These are phyloP conservation scores for Trichoderma hamatum DNA, from an alignment of 2,329 filamentous ascomycete species.

Conservation along the genomic window DNA sequence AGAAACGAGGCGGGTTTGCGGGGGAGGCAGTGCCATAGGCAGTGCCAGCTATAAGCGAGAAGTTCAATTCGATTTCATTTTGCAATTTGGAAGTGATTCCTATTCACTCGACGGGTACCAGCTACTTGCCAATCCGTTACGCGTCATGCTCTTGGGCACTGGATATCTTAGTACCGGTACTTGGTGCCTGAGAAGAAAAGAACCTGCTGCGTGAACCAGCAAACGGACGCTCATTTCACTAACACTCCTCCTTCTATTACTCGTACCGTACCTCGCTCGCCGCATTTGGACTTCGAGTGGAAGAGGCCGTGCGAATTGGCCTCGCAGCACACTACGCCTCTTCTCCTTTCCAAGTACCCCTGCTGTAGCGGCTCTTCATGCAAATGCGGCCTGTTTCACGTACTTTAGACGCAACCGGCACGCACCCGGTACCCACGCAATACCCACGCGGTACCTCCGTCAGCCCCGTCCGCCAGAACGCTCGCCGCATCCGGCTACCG, in stretches of 20 bases:
- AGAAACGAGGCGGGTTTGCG: background rate
- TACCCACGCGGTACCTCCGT: constrained; percentile 8
- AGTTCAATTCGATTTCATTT: background rate
- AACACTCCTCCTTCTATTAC: background rate
- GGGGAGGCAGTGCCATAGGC: constrained; percentile 10
- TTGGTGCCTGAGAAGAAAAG: background rate
- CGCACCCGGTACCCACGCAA: background rate
- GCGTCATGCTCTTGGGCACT: background rate
- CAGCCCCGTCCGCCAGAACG: background rate
- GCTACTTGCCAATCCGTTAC: background rate
- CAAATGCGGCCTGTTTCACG: background rate
- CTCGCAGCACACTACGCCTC: background rate
- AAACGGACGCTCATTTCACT: background rate
- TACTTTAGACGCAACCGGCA: background rate
- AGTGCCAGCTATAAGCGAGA: background rate
- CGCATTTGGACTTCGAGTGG: constrained; percentile 8
- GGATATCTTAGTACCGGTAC: background rate
- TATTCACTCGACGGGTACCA: background rate
- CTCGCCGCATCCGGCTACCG: constrained; percentile 16
- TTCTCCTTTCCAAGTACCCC: background rate
- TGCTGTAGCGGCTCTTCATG: background rate
- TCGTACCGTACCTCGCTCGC: background rate
- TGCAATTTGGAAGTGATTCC: background rate
- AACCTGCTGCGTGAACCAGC: background rate
- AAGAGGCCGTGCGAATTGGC: background rate